Evolutionary conservation across 768 basidiomycete genomes (phyloP).

Genomic region (Tylopilus plumbeoviolaceoides): DNA sequence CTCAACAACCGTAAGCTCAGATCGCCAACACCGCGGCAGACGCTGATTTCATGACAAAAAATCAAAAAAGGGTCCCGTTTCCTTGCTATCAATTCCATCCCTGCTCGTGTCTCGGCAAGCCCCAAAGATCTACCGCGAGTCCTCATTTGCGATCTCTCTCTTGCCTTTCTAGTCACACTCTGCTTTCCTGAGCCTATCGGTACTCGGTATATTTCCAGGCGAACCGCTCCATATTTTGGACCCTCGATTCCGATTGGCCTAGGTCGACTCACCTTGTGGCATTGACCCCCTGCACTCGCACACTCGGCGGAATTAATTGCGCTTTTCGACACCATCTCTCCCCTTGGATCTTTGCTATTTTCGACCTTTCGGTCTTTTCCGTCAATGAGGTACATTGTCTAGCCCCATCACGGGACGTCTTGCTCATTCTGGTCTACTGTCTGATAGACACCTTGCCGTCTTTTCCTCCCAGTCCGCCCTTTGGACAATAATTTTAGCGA

Average conservation of each 20-base stretch:
- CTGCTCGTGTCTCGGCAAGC: conserved; percentile 27
- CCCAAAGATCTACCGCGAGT: conserved; percentile 21
- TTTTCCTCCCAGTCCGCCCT: conserved; percentile 6
- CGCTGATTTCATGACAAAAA: conserved; percentile 21
- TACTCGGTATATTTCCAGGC: conserved; percentile 36
- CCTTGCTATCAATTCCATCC: conserved; percentile 27
- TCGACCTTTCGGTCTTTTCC: conserved; percentile 28
- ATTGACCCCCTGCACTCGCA: conserved; percentile 25
- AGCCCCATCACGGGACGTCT: conserved; percentile 19
- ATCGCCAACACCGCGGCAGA: conserved; percentile 29
- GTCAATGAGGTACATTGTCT: conserved; percentile 32
- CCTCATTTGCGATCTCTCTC: conserved; percentile 16
- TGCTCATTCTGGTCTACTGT: conserved; percentile 14
- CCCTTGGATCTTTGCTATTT: conserved; percentile 40
- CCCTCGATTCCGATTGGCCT: conserved; percentile 47
- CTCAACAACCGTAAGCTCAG: conserved; percentile 16
- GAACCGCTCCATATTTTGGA: conserved; percentile 44
- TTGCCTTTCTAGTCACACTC: conserved; percentile 31
- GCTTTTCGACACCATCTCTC: conserved; percentile 41
- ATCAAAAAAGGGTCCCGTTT: conserved; percentile 26
- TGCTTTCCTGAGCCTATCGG: conserved; percentile 38
- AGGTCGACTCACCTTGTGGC: conserved; percentile 37
- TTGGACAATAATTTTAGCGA: conserved; percentile 8
- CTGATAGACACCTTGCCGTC: conserved; percentile 13
- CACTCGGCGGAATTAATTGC: conserved; percentile 30